Evolutionary conservation across 495 filamentous ascomycete genomes (phyloP).

Genomic region (Rhizodiscina lignyota): DNA sequence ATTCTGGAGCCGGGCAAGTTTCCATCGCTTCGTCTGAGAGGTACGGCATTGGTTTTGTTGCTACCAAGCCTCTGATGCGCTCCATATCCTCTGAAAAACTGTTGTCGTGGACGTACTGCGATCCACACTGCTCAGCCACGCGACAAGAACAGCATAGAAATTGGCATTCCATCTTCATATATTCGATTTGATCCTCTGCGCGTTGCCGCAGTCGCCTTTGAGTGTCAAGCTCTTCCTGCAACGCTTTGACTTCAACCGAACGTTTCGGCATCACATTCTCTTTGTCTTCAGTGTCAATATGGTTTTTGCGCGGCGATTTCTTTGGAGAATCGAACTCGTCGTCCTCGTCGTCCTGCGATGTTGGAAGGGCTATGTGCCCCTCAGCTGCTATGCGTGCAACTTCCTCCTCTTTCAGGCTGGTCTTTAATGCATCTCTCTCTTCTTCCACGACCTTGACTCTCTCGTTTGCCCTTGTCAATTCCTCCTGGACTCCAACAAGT

Average conservation of each 20-base stretch:
- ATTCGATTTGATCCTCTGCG: constrained; percentile 61
- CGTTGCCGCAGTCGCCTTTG: constrained; percentile 49
- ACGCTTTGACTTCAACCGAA: constrained; percentile 29
- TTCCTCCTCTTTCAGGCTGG: constrained; percentile 40
- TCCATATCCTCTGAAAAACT: constrained; percentile 14
- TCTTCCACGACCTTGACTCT: constrained; percentile 50
- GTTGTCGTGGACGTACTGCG: constrained; percentile 32
- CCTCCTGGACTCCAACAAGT: constrained; percentile 56
- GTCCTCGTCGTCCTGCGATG: constrained; percentile 21
- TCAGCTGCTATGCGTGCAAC: constrained; percentile 46
- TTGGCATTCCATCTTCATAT: constrained; percentile 66
- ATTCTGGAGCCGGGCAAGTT: too few species aligned
- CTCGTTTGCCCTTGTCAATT: constrained; percentile 46
- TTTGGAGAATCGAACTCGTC: constrained; percentile 18
- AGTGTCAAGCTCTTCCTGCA: constrained; percentile 43
- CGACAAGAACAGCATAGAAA: constrained; percentile 55
- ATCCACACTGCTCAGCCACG: constrained; percentile 32
- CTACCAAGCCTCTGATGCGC: constrained; percentile 6
- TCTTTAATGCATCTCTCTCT: constrained; percentile 50
- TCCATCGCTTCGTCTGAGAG: constrained; percentile 6
- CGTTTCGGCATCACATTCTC: constrained; percentile 21
- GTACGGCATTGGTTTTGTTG: neutral
- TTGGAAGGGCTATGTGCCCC: constrained; percentile 41
- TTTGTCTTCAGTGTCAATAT: constrained; percentile 18
- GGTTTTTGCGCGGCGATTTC: constrained; percentile 18